Base-by-base conservation (phyloP, 495 filamentous ascomycete species). In the Podospora appendiculata region DNA sequence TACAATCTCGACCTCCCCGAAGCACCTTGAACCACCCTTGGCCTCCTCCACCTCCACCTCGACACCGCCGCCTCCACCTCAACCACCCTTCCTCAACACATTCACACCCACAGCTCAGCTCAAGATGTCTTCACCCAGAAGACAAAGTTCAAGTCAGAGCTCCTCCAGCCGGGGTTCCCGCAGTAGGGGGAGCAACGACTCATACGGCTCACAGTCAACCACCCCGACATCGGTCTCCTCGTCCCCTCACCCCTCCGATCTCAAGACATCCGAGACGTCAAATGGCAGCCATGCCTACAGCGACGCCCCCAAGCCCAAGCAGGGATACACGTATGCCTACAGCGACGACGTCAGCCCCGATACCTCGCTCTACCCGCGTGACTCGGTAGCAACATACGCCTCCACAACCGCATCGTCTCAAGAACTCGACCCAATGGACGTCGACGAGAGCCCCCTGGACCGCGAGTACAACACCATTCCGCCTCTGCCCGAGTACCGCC, bases 311-410 rank as follows among this genome's bases (percentile, higher is more conserved):
- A 68, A 53, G 19, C 58, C 66, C 40, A 67, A 76, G 40, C 53
- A 63, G 10, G 17, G 19, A 18, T 44, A 55, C 13, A 49, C 32
- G 36, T 71, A 70, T 48, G 52, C 59, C 53, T 68, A 73, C 51
- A 61, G 70, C 13, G 68, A 75, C 53, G 72, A 79, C 45, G 59
- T 70, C 53, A 79, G 70, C 41, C 75, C 70, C n/a, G 55, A 58
- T 38, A 73, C 69, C 13, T 79, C 66, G 42, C 62, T 71, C 56
- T 77, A 76, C 40, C 77, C 83, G 25, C 78, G 79, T 38, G 79
- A 81, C 40, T 92, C 89, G 1, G 77, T 80, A 48, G 86, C 90
- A 51, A 94, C 89, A 2, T 92, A 90, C 61, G 83, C 83, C 56
- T 95, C 90, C 9, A 88, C 85, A 0, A 76, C 77, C 32, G 72